Evolutionary conservation across 306 rosid genomes (phyloP).

Genomic region (Casuarina equisetifolia): DNA sequence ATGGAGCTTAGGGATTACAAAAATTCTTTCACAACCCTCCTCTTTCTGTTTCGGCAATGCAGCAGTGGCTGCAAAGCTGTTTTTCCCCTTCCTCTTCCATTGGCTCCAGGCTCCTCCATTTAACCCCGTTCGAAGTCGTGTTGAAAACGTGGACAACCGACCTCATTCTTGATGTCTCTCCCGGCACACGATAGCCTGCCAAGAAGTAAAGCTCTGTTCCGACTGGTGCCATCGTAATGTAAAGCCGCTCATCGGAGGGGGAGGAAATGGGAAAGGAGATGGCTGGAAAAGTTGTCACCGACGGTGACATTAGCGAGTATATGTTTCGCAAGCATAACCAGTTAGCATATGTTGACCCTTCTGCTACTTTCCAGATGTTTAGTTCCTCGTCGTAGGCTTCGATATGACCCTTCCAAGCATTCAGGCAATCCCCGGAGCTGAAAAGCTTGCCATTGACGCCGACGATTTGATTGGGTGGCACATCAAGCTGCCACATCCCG

Average conservation of each 20-base stretch:
- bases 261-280: constrained; percentile 3
- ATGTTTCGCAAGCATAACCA: no score
- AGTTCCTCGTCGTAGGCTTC: constrained; percentile 30
- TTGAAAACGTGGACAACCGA: constrained; percentile 37
- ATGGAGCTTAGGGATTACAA: no score
- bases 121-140: constrained; percentile 9
- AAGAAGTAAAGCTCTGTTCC: constrained; percentile 32
- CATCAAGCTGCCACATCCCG: constrained; percentile 40
- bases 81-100: constrained; percentile 23
- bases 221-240: constrained; percentile 32
- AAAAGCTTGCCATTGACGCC: constrained; percentile 25
- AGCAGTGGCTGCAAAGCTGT: constrained; percentile 35
- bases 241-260: not conserved
- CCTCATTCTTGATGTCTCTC: constrained; percentile 11
- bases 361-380: constrained; percentile 36
- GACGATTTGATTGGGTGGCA: constrained; percentile 38
- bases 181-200: constrained; percentile 19
- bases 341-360: constrained; percentile 22
- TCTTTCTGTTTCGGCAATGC: constrained; percentile 7
- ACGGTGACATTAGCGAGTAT: no score
- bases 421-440: constrained; percentile 37
- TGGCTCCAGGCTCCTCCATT: constrained; percentile 35
- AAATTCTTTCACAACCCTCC: no score
- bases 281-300: not conserved
- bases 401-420: constrained; percentile 38